Percentiles rank a stretch among this genome's conserved stretches.
These are phyloP conservation scores for Yamadazyma scolyti DNA, from an alignment of 805 yeast genomes.

Conservation along the genomic window DNA sequence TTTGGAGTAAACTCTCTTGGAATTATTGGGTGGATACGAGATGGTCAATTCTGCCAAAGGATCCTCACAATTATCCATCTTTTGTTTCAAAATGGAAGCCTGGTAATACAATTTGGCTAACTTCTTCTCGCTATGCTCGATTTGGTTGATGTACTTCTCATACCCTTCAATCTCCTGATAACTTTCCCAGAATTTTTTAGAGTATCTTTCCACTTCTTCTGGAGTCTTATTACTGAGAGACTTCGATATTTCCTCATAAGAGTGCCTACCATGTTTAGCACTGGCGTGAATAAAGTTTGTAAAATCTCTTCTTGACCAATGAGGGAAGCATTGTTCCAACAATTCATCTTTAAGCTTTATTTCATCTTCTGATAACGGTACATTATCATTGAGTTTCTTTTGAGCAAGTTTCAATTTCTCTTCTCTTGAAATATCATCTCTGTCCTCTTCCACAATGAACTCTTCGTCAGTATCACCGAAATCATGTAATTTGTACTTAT, in stretches of 20 bases:
- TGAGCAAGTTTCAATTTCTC: conserved; percentile 47
- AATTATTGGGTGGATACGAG: conserved; percentile 79
- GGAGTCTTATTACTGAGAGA: conserved; percentile 54
- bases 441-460: conserved; percentile 45
- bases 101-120: conserved; percentile 52
- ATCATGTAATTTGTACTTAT: conserved; percentile 56
- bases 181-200: conserved; percentile 60
- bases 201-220: conserved; percentile 59
- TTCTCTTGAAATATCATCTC: conserved; percentile 33
- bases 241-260: conserved; percentile 46
- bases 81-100: conserved; percentile 49
- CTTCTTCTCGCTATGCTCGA: conserved; percentile 71
- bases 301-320: conserved; percentile 75
- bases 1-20: conserved; percentile 67
- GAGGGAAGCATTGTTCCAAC: conserved; percentile 55
- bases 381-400: conserved; percentile 49
- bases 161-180: conserved; percentile 61
- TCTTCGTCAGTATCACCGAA: conserved; percentile 56
- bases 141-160: conserved; percentile 67
- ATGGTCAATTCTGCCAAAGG: conserved; percentile 63
- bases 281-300: conserved; percentile 66
- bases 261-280: conserved; percentile 61
- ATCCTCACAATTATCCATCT: conserved; percentile 50
- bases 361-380: conserved; percentile 64
- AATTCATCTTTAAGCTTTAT: conserved; percentile 47